Evolutionary conservation across 306 rosid genomes (phyloP).

Genomic region (Bauhinia variegata): DNA sequence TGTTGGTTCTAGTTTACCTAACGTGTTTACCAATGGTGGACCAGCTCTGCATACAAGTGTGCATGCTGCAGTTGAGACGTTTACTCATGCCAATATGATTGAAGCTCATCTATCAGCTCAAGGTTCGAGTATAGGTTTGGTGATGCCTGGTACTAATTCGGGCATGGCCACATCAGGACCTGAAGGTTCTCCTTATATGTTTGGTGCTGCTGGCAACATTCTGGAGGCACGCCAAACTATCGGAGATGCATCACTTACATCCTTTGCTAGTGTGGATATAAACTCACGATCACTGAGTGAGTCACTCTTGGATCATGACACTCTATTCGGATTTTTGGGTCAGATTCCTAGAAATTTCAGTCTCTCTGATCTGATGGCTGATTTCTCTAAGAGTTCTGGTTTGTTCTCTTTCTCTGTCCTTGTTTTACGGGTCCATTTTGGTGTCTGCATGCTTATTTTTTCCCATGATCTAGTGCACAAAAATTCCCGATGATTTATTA

Average conservation of each 20-base stretch:
- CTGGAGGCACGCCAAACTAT: conserved; percentile 60
- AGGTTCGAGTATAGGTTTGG: conserved; percentile 55
- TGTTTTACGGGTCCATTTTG: too few species aligned
- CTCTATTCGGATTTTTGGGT: conserved; percentile 68
- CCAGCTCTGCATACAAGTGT: conserved; percentile 63
- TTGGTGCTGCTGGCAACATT: conserved; percentile 64
- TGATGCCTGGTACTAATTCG: conserved; percentile 78
- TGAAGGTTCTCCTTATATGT: conserved; percentile 64
- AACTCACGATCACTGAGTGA: conserved; percentile 63
- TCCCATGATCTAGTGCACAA: not conserved
- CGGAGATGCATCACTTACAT: conserved; percentile 66
- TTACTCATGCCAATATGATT: conserved; percentile 59
- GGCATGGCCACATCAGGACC: conserved; percentile 74
- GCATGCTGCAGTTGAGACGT: conserved; percentile 61
- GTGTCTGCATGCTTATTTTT: conserved; percentile 18
- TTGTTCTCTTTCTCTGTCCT: conserved; percentile 26
- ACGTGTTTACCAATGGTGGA: conserved; percentile 67
- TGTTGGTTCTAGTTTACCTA: conserved; percentile 61
- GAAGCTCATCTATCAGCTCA: conserved; percentile 62
- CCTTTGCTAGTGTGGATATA: conserved; percentile 59
- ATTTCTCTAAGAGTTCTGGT: conserved; percentile 88
- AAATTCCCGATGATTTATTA: not conserved
- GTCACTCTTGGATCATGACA: conserved; percentile 59
- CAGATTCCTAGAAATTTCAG: conserved; percentile 85
- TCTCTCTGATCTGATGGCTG: conserved; percentile 79